A percentile compares a stretch with the other conserved stretches of the same genome.
Conservation (phyloP, 306 rosid species). For the Pachyrhizus erosus region DNA sequence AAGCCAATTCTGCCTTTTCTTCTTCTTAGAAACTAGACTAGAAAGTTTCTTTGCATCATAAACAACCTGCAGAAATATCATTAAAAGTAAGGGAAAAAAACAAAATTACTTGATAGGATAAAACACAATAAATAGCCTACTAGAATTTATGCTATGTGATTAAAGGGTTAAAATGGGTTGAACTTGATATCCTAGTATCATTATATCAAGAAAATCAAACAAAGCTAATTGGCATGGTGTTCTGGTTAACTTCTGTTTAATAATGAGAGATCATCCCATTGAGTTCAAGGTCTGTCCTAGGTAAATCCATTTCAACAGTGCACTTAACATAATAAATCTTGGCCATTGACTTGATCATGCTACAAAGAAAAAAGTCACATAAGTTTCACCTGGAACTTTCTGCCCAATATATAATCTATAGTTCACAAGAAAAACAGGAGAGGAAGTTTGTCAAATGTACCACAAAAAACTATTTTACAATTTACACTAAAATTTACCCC, state of each 20-base stretch:
- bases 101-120: neutral
- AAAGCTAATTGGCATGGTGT: neutral
- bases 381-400: conserved; percentile 3
- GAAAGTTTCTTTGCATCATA: conserved; percentile 87
- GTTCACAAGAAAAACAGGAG: neutral
- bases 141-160: conserved; percentile 6
- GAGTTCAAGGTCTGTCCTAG: conserved; percentile 4
- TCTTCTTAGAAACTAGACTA: conserved; percentile 74
- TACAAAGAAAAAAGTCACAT: neutral
- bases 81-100: conserved; percentile 19
- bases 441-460: neutral
- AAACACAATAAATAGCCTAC: conserved; percentile 7
- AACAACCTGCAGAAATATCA: conserved; percentile 69
- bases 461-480: neutral
- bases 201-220: conserved; percentile 15
- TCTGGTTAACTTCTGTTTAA: neutral
- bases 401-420: neutral
- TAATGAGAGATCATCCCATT: neutral
- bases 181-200: neutral
- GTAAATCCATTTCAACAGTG: neutral
- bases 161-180: neutral
- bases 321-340: neutral
- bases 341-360: neutral
- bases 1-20: conserved; percentile 84
- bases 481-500: neutral